Base-by-base conservation (phyloP, 108 stramenopile species). In the Aureococcus anophagefferens region DNA sequence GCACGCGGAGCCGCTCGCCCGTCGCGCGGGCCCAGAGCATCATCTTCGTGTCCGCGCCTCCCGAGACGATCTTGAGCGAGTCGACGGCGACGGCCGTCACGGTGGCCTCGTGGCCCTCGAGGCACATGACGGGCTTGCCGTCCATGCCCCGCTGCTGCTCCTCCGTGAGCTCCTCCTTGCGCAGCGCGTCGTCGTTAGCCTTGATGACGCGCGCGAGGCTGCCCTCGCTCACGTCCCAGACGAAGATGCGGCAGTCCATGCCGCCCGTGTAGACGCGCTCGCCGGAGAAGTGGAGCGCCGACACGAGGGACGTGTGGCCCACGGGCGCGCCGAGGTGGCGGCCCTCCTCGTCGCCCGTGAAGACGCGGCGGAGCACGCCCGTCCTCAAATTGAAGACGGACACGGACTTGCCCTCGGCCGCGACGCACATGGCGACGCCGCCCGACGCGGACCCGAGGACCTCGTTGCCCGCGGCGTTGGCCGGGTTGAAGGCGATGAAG, bases 41-140 rank as follows among this genome's bases (percentile, higher is more conserved):
- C n/a, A 86, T 83, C 32, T 69, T 81, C 44, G 65, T 83, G 66
- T 89, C 88, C 17, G 88, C 87, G 62, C 77, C 80, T 1, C 85
- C 84, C 0, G 78, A 71, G 11, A 87, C 74, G 7, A 88, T 68
- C 68, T 77, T 84, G 34, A 69, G 51, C 25, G 69, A 74, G 72
- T 87, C 82, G 0, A 78, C 83, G 35, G 36, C 76, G 51, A 87
- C 72, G 68, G 80, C 74, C 59, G 79, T 80, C 21, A 89, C 81
- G 15, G 81, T 74, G n/a, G 81, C 79, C 35, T 84, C 84, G 73
- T 89, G 89, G 0, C 85, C 86, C 65, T 68, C 71, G 0, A 80
- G 30, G 34, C 46, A 66, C 37, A 68, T 33, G 25, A 63, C 31
- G 33, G 66, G 72, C 34, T 75, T 70, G 11, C 64, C 51, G 21